Evolutionary conservation across 2,329 filamentous ascomycete species (phyloP), one percentile per base, ranked within the genome.

Genomic region (Pseudomassariella vexata): DNA sequence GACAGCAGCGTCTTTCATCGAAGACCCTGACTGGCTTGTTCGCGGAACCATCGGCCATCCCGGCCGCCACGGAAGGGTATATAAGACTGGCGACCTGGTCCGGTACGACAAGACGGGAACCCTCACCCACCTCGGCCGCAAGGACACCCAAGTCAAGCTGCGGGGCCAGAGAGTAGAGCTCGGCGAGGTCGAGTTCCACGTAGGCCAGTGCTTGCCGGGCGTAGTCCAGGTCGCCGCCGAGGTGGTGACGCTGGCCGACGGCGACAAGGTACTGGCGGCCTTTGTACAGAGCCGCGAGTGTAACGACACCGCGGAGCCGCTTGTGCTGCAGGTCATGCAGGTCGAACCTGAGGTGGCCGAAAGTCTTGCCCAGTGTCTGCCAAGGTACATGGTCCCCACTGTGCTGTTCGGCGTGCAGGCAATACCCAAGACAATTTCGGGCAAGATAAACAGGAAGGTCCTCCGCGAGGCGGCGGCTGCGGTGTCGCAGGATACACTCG

Each of bases 1-100:
- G 35, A 68, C 65, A 0, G 47, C 49, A 15, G 57, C 56, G 18
- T 50, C 53, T 1, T 70, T 69, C 29, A 59, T 69, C 25, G 46
- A 52, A 14, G 48, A 59, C 31, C 62, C 57, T 16, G 32, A 36
- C 2, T 66, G 60, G 61, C 37, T 53, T 5, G 15, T 24, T 6
- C 5, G 10, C 10, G 21, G 30, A 6, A 4, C 9, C 9, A 6
- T 12, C 15, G 15, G 14, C 15, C 42, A 43, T 12, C 34, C 38
- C 9, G 47, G 46, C 10, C 39, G 44, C 11, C 25, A 12, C 19
- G 48, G 47, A 2, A 44, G 52, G 2, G 27, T 64, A 7, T 64
- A 62, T 37, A 53, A 52, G 24, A 62, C 60, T 5, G 61, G 61
- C 20, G 61, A 65, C 37, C 49, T 64, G 7, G 60, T 44, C 11